Conservation (phyloP, 176 grass and related monocot genomes). For the Carex myosuroides region DNA sequence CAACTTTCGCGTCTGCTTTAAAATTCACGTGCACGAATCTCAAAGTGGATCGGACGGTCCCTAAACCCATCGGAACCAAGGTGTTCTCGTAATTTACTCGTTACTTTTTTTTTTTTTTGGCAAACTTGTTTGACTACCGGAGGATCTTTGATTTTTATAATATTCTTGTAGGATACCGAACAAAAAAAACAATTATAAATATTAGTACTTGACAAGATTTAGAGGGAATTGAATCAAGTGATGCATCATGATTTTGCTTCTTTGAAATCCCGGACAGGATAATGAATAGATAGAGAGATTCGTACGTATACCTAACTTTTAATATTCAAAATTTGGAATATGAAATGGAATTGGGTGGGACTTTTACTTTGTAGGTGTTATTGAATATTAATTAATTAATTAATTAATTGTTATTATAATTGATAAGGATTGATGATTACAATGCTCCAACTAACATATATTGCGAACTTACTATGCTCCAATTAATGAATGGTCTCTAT, state of each 20-base stretch:
- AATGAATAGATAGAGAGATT: not conserved
- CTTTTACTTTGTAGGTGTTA: not conserved
- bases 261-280: not conserved
- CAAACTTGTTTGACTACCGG: too few relatives aligned
- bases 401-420: not conserved
- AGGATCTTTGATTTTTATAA: too few relatives aligned
- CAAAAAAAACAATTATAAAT: too few relatives aligned
- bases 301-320: not conserved
- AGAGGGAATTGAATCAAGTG: too few relatives aligned
- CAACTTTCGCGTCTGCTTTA: too few relatives aligned
- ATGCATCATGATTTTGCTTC: not conserved
- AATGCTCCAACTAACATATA: constrained; percentile 5
- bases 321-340: not conserved
- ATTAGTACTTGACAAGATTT: not conserved
- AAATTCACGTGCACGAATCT: too few relatives aligned
- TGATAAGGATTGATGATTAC: constrained; percentile 17
- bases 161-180: too few relatives aligned
- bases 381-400: not conserved
- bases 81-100: too few relatives aligned
- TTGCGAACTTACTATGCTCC: not conserved
- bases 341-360: not conserved
- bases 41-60: too few relatives aligned
- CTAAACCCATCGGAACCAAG: too few relatives aligned
- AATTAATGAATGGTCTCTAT: too few relatives aligned
- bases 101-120: too few relatives aligned